Percentiles rank a stretch among this genome's conserved stretches.
Evolutionary conservation across 2,329 filamentous ascomycete species (phyloP).

Genomic region (Fusarium poae): DNA sequence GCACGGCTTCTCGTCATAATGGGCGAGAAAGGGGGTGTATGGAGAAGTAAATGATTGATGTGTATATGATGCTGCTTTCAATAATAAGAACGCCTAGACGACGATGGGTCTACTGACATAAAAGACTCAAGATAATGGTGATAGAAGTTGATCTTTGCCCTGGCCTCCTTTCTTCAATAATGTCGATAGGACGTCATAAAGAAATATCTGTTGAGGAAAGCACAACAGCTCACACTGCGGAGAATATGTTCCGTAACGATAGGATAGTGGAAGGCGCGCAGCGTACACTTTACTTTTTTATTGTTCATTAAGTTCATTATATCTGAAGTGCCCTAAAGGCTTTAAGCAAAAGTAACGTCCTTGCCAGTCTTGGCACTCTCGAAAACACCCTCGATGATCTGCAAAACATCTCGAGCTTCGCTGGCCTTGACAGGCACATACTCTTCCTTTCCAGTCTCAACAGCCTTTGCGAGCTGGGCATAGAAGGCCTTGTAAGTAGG

Average conservation of each 20-base stretch:
- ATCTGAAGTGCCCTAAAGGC: neutral
- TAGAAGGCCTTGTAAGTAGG: slow-evolving; percentile 79
- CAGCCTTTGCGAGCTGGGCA: slow-evolving; percentile 62
- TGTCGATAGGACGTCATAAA: no score
- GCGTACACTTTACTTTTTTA: neutral
- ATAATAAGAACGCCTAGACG: no score
- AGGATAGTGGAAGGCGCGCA: neutral
- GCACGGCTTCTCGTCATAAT: neutral
- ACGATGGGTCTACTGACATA: neutral
- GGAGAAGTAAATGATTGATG: neutral
- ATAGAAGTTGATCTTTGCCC: neutral
- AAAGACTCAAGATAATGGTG: neutral
- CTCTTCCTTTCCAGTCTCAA: slow-evolving; percentile 62
- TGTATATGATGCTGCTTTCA: neutral
- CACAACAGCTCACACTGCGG: neutral
- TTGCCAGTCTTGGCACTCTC: slow-evolving; percentile 64
- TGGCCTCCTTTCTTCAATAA: neutral
- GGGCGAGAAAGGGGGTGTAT: neutral
- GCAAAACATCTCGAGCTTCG: slow-evolving; percentile 67
- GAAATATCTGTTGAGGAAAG: neutral
- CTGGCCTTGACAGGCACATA: slow-evolving; percentile 65
- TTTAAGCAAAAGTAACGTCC: slow-evolving; percentile 57
- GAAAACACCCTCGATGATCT: slow-evolving; percentile 64
- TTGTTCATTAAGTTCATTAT: slow-evolving; percentile 37
- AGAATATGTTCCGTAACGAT: neutral